A percentile compares a stretch with the other conserved stretches of the same genome.
These are phyloP conservation scores for Lactifluus volemus DNA, from an alignment of 768 basidiomycete species.

Conservation along the genomic window DNA sequence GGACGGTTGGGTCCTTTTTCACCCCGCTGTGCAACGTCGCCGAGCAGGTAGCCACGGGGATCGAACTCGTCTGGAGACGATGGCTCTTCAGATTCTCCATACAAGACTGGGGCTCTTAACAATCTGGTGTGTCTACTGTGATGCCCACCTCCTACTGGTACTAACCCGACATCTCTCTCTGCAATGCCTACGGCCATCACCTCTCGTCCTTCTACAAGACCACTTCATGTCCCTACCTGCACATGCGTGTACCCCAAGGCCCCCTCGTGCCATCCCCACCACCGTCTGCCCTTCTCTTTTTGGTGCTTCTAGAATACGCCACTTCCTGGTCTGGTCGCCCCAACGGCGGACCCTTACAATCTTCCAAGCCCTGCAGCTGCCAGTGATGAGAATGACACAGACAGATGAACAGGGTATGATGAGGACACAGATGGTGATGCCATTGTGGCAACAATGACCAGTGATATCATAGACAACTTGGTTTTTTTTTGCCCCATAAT, in stretches of 20 bases:
- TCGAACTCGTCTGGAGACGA: slow-evolving; percentile 44
- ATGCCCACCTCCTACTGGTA: too few species aligned
- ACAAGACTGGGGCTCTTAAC: too few species aligned
- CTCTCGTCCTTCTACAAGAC: neutral
- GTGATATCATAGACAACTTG: too few species aligned
- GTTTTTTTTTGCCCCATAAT: too few species aligned
- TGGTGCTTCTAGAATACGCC: slow-evolving; percentile 6
- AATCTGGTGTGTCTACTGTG: too few species aligned
- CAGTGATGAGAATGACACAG: too few species aligned
- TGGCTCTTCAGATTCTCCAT: too few species aligned
- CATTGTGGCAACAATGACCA: too few species aligned
- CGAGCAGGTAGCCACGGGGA: slow-evolving; percentile 67
- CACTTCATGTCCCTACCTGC: neutral
- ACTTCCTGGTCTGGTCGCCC: slow-evolving; percentile 4
- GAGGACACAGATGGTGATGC: too few species aligned
- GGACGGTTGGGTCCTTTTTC: slow-evolving; percentile 64
- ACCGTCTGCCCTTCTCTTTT: slow-evolving; percentile 6
- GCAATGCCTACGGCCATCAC: neutral
- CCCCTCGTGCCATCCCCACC: slow-evolving; percentile 7
- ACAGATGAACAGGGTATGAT: too few species aligned
- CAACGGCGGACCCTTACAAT: neutral
- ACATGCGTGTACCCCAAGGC: slow-evolving; percentile 7
- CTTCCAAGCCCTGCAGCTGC: slow-evolving; percentile 4
- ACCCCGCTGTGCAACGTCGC: slow-evolving; percentile 77
- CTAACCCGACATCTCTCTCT: slow-evolving; percentile 7